phyloP scores from a whole-genome alignment of 305 asterid genomes.

The Fraxinus albicans region DNA sequence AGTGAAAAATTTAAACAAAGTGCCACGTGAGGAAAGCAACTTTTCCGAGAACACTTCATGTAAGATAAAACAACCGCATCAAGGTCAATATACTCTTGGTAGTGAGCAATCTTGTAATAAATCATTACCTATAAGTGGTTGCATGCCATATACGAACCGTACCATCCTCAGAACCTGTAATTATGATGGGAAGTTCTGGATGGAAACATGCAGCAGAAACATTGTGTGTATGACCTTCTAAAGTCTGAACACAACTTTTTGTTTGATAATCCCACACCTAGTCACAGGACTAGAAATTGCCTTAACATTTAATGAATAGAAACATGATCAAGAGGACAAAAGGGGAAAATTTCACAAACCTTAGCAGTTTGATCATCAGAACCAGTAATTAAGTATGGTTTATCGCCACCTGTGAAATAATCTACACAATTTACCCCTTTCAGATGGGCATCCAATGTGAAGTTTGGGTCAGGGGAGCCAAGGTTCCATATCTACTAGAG shows the following conservation, averaged over 20 bases:
- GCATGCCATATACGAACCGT: conserved; percentile 99
- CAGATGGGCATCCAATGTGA: conserved; percentile 94
- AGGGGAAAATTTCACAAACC: conserved; percentile 46
- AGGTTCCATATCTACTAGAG: conserved; percentile 89
- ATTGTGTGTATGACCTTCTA: conserved; percentile 98
- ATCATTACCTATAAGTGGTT: conserved; percentile 80
- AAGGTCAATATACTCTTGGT: conserved; percentile 2
- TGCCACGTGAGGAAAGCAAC: not conserved
- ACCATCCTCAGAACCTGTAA: conserved; percentile 99
- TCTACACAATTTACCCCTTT: conserved; percentile 99
- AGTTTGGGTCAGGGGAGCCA: conserved; percentile 99
- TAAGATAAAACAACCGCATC: not conserved
- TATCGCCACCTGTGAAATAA: conserved; percentile 97
- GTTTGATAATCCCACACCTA: conserved; percentile 99
- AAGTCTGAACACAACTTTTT: conserved; percentile 93
- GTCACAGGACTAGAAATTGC: conserved; percentile 26
- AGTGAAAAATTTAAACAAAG: not conserved
- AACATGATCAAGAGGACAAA: conserved; percentile 20
- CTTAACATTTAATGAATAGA: conserved; percentile 8
- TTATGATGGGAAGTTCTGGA: conserved; percentile 96
- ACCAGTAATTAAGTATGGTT: conserved; percentile 90
- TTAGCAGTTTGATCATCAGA: conserved; percentile 99
- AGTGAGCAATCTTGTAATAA: conserved; percentile 18
- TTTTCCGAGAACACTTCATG: conserved; percentile 2
- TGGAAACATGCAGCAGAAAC: conserved; percentile 98